Evolutionary conservation across 1,284 basidiomycete species (phyloP), one percentile per base, ranked within the genome.

Genomic region (Pseudozyma pruni): DNA sequence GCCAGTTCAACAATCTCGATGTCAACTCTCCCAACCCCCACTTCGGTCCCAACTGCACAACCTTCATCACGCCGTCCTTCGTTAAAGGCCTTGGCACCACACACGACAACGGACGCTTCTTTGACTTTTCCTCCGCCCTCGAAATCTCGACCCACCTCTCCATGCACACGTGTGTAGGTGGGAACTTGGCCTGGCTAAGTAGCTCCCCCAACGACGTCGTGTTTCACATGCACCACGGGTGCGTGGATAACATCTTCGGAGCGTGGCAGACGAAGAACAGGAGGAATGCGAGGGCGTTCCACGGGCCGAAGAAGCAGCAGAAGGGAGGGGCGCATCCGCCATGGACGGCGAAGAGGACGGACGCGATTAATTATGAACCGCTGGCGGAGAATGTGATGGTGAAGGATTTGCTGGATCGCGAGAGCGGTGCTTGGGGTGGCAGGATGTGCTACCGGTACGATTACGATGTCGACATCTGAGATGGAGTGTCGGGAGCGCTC

Each of bases 391-490:
- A 49, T 19, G 56, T 63, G n/a, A 38, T 11, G 39, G 67, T 46
- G 6, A 5, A 35, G 33, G 68, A 66, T 11, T 32, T 64, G 38
- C 25, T 71, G 42, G 57, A 71, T 39, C 43, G n/a, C 9, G 17
- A 45, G 17, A 59, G 57, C 13, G 67, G 60, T 0, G 41, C 34
- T 8, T 58, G 60, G 60, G 40, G 47, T 11, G 67, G 60, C 0
- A 51, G 46, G 25, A 59, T 70, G 60, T 70, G 67, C 25, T 70
- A 63, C 34, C 22, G 31, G 32, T 70, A 70, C 45, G 55, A 62
- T 40, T 59, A 52, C 38, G 14, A 32, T 20, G 2, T 66, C 9
- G n/a, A 41, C 1, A 46, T 66, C 38, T 50, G 38, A 38, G 42
- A 14, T 17, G 8, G n/a, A 14, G 23, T 22, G 32, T 16, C 17